Evolutionary conservation across 2,329 filamentous ascomycete genomes (phyloP).

Genomic region (Hypoxylon sp.): DNA sequence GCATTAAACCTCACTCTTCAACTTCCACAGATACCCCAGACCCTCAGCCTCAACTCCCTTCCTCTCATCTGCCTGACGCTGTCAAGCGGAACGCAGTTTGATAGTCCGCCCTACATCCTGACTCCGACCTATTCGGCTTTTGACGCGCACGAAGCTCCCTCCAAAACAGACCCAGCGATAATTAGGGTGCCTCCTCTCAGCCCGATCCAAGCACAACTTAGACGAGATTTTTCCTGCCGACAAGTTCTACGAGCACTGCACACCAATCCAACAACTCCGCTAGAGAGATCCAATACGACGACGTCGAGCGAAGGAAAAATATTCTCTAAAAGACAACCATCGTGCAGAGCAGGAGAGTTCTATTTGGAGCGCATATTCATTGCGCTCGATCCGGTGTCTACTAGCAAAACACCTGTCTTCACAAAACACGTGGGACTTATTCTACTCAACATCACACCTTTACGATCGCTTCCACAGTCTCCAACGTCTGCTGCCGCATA

Average conservation of each 20-base stretch:
- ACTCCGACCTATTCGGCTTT: background rate
- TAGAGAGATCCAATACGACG: background rate
- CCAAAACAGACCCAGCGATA: background rate
- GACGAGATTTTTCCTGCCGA: background rate
- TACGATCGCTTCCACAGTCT: background rate
- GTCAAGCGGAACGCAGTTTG: background rate
- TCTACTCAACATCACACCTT: background rate
- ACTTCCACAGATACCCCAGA: slow-evolving; percentile 13
- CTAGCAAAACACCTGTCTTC: background rate
- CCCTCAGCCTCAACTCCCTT: background rate
- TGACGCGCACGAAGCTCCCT: slow-evolving; percentile 4
- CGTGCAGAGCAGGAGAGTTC: slow-evolving; percentile 1
- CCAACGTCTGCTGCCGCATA: background rate
- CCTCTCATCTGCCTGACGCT: background rate
- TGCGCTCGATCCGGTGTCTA: background rate
- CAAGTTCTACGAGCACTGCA: slow-evolving; percentile 1
- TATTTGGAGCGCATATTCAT: slow-evolving; percentile 5
- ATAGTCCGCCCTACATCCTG: background rate
- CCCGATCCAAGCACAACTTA: slow-evolving; percentile 3
- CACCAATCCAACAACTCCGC: background rate
- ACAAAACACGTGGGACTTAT: background rate
- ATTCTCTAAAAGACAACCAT: background rate
- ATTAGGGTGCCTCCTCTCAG: slow-evolving; percentile 7
- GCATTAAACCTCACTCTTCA: slow-evolving; percentile 24
- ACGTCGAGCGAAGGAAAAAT: background rate